Base-by-base conservation (phyloP, 495 filamentous ascomycete species). In the Xylaria telfairii region DNA sequence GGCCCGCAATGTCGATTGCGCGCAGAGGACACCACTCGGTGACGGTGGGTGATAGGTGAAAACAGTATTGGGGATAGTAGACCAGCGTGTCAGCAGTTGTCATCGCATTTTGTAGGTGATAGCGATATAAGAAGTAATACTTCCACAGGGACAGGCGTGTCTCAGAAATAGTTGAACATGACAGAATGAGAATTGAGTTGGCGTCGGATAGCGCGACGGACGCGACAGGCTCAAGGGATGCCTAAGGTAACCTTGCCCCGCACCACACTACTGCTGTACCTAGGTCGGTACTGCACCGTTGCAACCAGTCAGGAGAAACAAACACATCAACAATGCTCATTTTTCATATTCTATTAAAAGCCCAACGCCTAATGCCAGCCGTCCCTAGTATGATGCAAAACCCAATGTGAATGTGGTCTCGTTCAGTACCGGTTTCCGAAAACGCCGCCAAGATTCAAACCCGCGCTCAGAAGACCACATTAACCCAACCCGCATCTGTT, bases 1-100 rank as follows among this genome's bases (percentile, higher is more conserved):
- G 80, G 69, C 83, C 72, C 54, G 87, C 87, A 21, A 98, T 87
- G 75, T 96, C 93, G 53, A 82, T 78, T 2, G 88, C 88, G 3
- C 88, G 90, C 66, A 98, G 82, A 70, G 92, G 92, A 77, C 91
- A 93, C 95, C 94, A 98, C 75, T 84, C 81, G 75, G 89, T 89
- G 80, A 92, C 90, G 21, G 94, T 98, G 12, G 92, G 92, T 10
- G 96, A 97, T 8, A 91, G 86, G 65, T 85, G 80, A 80, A 95
- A 97, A 83, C 93, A 96, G 80, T 91, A 96, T 21, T 90, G 90
- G 19, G 94, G 93, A 77, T 97, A 97, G 77, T 74, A 78, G 12
- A 69, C 66, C 41, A 75, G 70, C 10, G 76, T 21, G 68, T 71
- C 69, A 72, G 72, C 70, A 76, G 74, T 77, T 79, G 80, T 87